phyloP scores from a whole-genome alignment of 495 filamentous ascomycete species.

The Viridothelium virens region DNA sequence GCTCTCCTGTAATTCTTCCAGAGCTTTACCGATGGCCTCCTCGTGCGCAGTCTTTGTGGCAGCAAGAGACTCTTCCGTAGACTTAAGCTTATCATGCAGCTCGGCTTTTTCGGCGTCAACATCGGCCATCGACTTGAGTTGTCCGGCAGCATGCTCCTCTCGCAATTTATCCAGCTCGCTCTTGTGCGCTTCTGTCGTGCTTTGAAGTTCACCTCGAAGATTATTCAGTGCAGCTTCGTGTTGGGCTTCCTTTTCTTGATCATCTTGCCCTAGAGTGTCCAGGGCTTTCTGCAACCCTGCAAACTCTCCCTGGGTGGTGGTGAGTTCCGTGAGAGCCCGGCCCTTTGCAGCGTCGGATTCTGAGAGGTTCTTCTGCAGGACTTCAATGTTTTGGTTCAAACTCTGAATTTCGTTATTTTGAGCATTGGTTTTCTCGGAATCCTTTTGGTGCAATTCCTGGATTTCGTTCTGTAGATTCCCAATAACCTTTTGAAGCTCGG shows the following conservation, averaged over 20 bases:
- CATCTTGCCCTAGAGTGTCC: background rate
- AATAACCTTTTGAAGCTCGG: background rate
- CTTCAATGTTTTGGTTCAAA: background rate
- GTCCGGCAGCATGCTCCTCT: slow-evolving; percentile 5
- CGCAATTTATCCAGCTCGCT: background rate
- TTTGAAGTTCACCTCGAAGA: background rate
- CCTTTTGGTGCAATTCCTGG: background rate
- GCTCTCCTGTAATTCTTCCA: background rate
- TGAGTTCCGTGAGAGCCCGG: background rate
- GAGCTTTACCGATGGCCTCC: background rate
- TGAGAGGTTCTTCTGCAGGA: background rate
- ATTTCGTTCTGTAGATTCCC: slow-evolving; percentile 2
- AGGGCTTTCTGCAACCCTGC: slow-evolving; percentile 5
- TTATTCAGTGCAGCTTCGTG: background rate
- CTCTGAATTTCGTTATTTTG: background rate
- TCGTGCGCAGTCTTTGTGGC: background rate
- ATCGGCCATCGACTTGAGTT: slow-evolving; percentile 8
- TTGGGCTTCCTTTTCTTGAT: slow-evolving; percentile 1
- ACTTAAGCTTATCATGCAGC: background rate
- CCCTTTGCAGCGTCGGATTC: background rate
- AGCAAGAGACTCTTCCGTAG: background rate
- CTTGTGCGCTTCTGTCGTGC: background rate
- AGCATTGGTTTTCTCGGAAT: background rate
- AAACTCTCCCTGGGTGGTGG: background rate
- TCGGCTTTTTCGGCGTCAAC: background rate